Evolutionary conservation across 2,329 filamentous ascomycete species (phyloP).

Genomic region (Cladosporium sp.): DNA sequence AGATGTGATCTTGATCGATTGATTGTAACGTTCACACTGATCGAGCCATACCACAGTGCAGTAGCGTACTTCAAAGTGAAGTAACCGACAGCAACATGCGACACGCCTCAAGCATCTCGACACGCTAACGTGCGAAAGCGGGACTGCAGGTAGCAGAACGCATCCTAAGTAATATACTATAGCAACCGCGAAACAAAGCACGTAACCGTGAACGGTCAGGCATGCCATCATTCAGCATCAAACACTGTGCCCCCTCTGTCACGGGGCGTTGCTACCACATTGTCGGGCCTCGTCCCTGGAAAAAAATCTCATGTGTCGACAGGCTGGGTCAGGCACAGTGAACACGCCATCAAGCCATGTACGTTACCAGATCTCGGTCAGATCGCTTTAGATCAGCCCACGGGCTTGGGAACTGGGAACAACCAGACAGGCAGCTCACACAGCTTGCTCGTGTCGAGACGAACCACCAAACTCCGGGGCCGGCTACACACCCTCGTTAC

Average conservation of each 20-base stretch:
- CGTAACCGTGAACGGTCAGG: not conserved
- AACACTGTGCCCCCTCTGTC: not conserved
- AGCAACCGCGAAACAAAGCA: not conserved
- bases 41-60: not conserved
- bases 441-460: constrained; percentile 1
- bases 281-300: constrained; percentile 7
- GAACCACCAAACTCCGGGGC: not conserved
- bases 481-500: not conserved
- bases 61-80: not conserved
- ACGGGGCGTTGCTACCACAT: constrained; percentile 6
- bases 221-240: not conserved
- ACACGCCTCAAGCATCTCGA: not conserved
- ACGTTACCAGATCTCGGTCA: constrained; percentile 2
- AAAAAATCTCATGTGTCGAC: not conserved
- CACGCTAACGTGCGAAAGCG: not conserved
- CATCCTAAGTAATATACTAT: not conserved
- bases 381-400: constrained; percentile 3
- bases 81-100: not conserved
- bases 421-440: not conserved
- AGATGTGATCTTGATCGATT: not conserved
- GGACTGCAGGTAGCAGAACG: not conserved
- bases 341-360: constrained; percentile 11
- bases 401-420: constrained; percentile 8
- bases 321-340: constrained; percentile 4
- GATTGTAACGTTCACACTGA: not conserved